Percentiles rank a stretch among this genome's conserved stretches.
phyloP scores from a whole-genome alignment of 306 rosid genomes.

The Gynostemma pentaphyllum region DNA sequence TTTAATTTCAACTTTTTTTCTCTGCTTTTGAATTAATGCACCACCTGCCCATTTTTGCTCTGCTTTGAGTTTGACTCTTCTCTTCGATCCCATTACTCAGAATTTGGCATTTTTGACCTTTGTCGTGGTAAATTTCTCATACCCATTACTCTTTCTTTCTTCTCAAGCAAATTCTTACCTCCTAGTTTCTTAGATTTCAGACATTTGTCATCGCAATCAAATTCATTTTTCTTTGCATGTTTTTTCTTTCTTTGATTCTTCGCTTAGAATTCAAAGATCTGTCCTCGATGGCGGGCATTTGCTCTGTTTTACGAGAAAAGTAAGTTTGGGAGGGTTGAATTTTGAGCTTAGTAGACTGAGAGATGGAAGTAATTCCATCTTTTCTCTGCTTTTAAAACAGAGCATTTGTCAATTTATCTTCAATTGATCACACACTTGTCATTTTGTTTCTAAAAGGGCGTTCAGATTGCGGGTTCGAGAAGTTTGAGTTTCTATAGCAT shows the following conservation, averaged over 20 bases:
- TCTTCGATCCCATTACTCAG: not conserved
- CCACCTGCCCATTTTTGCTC: not conserved
- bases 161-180: not conserved
- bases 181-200: not conserved
- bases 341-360: not conserved
- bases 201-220: not conserved
- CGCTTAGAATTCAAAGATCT: not conserved
- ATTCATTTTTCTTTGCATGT: not conserved
- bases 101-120: not conserved
- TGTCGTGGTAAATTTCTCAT: not conserved
- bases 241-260: too few species aligned
- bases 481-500: too few species aligned
- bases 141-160: not conserved
- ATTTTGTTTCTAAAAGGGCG: too few species aligned
- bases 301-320: too few species aligned
- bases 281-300: not conserved
- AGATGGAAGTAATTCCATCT: not conserved
- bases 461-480: too few species aligned
- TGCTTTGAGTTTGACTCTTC: not conserved
- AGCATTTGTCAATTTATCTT: not conserved
- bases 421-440: too few species aligned
- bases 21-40: constrained; percentile 11
- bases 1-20: too few species aligned
- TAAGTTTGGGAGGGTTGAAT: not conserved
- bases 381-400: not conserved